Evolutionary conservation across 1,284 basidiomycete species (phyloP).

Genomic region (Marasmius sp.): DNA sequence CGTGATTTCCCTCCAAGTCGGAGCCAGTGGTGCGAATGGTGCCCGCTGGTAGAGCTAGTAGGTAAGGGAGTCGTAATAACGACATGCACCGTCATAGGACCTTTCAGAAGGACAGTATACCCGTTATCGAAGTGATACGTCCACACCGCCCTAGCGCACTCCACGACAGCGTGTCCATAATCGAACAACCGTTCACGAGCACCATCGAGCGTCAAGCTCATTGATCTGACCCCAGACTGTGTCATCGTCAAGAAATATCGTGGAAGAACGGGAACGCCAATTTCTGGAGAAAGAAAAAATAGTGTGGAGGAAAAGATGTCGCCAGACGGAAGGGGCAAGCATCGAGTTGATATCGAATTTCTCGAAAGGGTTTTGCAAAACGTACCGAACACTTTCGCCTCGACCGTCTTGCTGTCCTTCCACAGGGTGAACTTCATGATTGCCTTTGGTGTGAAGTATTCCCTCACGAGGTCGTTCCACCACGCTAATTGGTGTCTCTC

Average conservation of each 20-base stretch:
- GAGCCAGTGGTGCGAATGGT: slow-evolving; percentile 18
- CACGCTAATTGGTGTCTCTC: slow-evolving; percentile 55
- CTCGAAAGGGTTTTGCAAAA: slow-evolving; percentile 11
- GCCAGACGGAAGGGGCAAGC: no score
- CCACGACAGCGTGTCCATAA: slow-evolving; percentile 55
- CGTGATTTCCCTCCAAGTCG: slow-evolving; percentile 11
- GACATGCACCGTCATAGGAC: slow-evolving; percentile 65
- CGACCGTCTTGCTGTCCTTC: slow-evolving; percentile 73
- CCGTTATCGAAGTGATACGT: slow-evolving; percentile 75
- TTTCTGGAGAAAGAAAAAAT: slow-evolving; percentile 49
- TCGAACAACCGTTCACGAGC: slow-evolving; percentile 59
- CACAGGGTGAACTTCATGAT: slow-evolving; percentile 75
- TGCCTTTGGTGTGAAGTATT: slow-evolving; percentile 66
- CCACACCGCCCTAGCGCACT: slow-evolving; percentile 71
- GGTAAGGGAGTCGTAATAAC: slow-evolving; percentile 32
- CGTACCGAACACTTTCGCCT: slow-evolving; percentile 81
- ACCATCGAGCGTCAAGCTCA: slow-evolving; percentile 73
- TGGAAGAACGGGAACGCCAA: slow-evolving; percentile 72
- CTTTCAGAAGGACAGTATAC: slow-evolving; percentile 70
- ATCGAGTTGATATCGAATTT: not conserved
- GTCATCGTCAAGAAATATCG: slow-evolving; percentile 80
- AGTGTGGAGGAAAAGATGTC: not conserved
- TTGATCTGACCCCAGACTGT: slow-evolving; percentile 77
- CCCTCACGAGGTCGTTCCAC: slow-evolving; percentile 62
- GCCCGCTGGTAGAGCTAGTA: slow-evolving; percentile 16